These are phyloP conservation scores for Melocanna baccifera DNA, from an alignment of 176 grass and related monocot genomes.

Conservation along the genomic window DNA sequence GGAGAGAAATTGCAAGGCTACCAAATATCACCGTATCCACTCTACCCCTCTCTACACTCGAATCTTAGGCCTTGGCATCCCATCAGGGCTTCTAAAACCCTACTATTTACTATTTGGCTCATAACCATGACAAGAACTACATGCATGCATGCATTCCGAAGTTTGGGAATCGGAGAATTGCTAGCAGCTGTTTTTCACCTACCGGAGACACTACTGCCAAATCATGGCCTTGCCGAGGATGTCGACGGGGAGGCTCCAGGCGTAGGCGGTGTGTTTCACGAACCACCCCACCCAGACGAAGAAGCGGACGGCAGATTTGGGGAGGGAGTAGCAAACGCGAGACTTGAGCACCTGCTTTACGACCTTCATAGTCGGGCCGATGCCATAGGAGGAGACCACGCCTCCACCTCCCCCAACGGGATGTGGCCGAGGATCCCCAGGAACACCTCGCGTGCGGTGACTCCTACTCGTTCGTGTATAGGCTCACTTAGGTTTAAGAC, in stretches of 20 bases:
- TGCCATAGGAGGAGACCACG: constrained; percentile 45
- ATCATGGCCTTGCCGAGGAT: constrained; percentile 85
- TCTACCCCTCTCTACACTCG: no score
- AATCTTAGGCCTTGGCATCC: no score
- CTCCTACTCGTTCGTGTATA: constrained; percentile 13
- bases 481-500: no score
- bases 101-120: no score
- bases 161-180: no score
- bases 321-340: constrained; percentile 44
- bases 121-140: no score
- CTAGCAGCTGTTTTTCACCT: no score
- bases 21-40: no score
- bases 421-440: constrained; percentile 47
- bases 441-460: constrained; percentile 34
- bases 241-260: constrained; percentile 85
- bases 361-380: constrained; percentile 42
- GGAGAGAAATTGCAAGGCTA: no score
- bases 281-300: constrained; percentile 58
- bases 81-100: no score
- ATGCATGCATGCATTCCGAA: no score
- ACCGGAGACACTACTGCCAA: no score
- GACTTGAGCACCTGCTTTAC: constrained; percentile 63
- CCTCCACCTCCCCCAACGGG: constrained; percentile 46
- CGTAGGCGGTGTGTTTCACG: constrained; percentile 39
- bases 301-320: constrained; percentile 63